Conservation (phyloP, 176 grass and related monocot genomes). For the Aechmea fasciata region DNA sequence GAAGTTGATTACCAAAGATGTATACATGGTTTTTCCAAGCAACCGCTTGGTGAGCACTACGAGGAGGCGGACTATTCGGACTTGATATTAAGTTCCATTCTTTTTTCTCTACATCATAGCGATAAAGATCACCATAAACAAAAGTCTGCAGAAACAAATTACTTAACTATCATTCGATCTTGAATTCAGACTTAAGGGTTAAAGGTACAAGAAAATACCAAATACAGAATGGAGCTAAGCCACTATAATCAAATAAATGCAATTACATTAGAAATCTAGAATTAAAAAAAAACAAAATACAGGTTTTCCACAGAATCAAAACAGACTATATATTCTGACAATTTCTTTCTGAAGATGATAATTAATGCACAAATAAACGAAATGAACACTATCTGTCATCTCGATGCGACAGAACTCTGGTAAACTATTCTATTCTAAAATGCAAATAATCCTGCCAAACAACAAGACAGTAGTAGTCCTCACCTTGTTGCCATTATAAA, state of each 20-base stretch:
- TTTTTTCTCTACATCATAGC: slow-evolving; percentile 94
- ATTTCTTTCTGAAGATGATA: too few relatives aligned
- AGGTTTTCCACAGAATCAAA: too few relatives aligned
- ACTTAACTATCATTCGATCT: not conserved
- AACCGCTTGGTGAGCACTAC: slow-evolving; percentile 88
- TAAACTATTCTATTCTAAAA: not conserved
- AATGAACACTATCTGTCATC: too few relatives aligned
- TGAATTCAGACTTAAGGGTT: not conserved
- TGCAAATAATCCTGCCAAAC: not conserved
- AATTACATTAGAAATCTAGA: too few relatives aligned
- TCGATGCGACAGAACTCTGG: not conserved
- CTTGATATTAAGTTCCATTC: slow-evolving; percentile 96
- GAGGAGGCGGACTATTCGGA: slow-evolving; percentile 93
- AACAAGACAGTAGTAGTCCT: not conserved
- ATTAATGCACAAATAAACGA: too few relatives aligned
- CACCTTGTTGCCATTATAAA: slow-evolving; percentile 97
- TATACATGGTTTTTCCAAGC: slow-evolving; percentile 95
- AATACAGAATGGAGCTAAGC: not conserved
- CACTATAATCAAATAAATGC: too few relatives aligned
- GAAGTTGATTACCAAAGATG: slow-evolving; percentile 76
- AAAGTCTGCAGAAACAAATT: slow-evolving; percentile 59
- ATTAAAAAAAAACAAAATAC: too few relatives aligned
- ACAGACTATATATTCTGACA: too few relatives aligned
- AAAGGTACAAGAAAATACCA: not conserved
- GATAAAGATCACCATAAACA: slow-evolving; percentile 97